A percentile compares a stretch with the other conserved stretches of the same genome.
Conservation (phyloP, 352 stramenopile genomes). For the Phytophthora pistaciae region DNA sequence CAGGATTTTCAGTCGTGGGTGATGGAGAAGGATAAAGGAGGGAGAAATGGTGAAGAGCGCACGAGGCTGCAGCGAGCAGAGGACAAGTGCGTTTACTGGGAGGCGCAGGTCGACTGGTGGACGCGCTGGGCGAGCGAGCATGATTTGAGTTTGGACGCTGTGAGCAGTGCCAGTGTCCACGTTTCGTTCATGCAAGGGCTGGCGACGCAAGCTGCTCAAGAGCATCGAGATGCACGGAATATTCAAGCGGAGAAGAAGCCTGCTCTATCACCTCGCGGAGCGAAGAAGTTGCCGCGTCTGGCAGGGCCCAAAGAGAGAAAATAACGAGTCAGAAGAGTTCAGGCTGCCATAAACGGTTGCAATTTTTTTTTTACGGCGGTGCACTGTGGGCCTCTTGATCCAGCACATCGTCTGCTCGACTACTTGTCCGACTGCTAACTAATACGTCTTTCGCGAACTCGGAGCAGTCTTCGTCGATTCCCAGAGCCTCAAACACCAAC, state of each 20-base stretch:
- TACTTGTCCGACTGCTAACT: background rate
- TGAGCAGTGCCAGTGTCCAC: slow-evolving; percentile 14
- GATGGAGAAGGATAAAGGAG: background rate
- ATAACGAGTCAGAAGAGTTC: background rate
- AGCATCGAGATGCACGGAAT: slow-evolving; percentile 5
- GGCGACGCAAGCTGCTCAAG: slow-evolving; percentile 17
- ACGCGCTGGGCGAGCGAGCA: slow-evolving; percentile 25
- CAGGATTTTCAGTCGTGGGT: background rate
- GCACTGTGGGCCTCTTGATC: background rate
- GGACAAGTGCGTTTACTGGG: slow-evolving; percentile 30
- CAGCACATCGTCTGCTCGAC: background rate
- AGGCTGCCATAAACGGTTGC: background rate
- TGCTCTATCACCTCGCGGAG: too few relatives aligned
- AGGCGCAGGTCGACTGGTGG: slow-evolving; percentile 32
- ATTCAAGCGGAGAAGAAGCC: background rate
- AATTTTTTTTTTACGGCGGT: slow-evolving; percentile 9
- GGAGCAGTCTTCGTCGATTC: slow-evolving; percentile 16
- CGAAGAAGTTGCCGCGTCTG: background rate
- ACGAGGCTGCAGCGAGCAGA: slow-evolving; percentile 7
- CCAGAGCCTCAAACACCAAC: slow-evolving; percentile 22
- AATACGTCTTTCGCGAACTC: slow-evolving; percentile 15
- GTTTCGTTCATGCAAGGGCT: slow-evolving; percentile 26
- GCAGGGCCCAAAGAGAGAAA: background rate
- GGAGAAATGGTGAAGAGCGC: background rate
- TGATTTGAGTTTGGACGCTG: slow-evolving; percentile 10